These are phyloP conservation scores for Pseudomassariella vexata DNA, from an alignment of 2,329 filamentous ascomycete species.

Conservation along the genomic window DNA sequence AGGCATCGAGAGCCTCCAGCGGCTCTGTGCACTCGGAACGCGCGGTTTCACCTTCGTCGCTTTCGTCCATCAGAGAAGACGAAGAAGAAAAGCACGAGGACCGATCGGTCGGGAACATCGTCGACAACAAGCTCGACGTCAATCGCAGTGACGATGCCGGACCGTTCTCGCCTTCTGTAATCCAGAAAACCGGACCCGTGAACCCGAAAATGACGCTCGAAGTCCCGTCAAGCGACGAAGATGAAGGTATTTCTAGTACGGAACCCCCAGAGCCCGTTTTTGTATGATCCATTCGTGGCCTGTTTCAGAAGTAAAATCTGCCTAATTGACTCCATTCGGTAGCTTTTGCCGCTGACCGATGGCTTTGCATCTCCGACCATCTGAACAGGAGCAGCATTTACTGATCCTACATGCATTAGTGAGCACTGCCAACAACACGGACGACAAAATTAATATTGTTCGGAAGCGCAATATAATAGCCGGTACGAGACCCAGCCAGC, in stretches of 20 bases:
- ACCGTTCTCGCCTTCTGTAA: neutral
- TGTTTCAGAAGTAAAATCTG: too few relatives aligned
- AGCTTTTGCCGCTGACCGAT: too few relatives aligned
- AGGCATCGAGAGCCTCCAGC: conserved; percentile 1
- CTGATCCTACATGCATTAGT: too few relatives aligned
- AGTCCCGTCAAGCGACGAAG: conserved; percentile 5
- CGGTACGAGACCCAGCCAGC: conserved; percentile 2
- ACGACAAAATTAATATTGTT: conserved; percentile 5
- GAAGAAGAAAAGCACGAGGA: conserved; percentile 3
- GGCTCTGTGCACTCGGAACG: conserved; percentile 6
- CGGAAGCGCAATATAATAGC: conserved; percentile 13
- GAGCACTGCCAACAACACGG: conserved; percentile 4
- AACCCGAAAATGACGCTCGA: conserved; percentile 1
- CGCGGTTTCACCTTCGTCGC: conserved; percentile 4
- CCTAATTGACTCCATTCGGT: too few relatives aligned
- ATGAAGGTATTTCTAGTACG: conserved; percentile 7
- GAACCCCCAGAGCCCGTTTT: too few relatives aligned
- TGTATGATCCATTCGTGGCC: too few relatives aligned
- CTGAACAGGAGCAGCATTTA: too few relatives aligned
- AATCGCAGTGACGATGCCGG: too few relatives aligned
- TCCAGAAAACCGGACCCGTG: neutral
- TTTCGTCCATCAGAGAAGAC: conserved; percentile 7
- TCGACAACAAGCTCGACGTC: too few relatives aligned
- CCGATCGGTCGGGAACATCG: neutral
- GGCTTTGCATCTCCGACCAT: too few relatives aligned